Evolutionary conservation across 73 alveolate species (phyloP).

Genomic region (Stentor coeruleus): DNA sequence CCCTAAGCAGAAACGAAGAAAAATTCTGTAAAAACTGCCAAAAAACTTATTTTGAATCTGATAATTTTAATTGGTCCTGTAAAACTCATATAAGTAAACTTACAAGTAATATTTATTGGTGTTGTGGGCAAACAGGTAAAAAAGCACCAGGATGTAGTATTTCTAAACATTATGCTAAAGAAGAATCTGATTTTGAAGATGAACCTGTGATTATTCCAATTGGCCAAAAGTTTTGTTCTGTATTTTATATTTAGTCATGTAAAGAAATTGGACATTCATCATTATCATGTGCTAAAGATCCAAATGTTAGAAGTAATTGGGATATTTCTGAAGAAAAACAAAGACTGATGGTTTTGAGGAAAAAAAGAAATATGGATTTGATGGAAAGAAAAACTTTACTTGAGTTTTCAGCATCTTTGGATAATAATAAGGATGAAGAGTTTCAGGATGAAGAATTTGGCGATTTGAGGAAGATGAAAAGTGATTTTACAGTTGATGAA

Average conservation of each 20-base stretch:
- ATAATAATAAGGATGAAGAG: too few species aligned
- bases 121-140: conserved; percentile 61
- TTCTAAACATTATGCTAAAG: conserved; percentile 64
- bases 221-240: conserved; percentile 20
- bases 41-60: conserved; percentile 52
- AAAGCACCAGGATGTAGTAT: conserved; percentile 61
- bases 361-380: too few species aligned
- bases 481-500: too few species aligned
- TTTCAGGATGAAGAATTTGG: too few species aligned
- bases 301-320: conserved; percentile 29
- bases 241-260: conserved; percentile 37
- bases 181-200: conserved; percentile 61
- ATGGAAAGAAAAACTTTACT: too few species aligned
- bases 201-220: too few species aligned
- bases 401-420: too few species aligned
- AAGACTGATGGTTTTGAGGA: too few species aligned
- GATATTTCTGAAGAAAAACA: conserved; percentile 22
- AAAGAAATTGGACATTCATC: conserved; percentile 41
- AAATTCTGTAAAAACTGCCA: conserved; percentile 60
- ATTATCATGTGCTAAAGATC: conserved; percentile 42
- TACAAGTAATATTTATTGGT: conserved; percentile 64
- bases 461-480: too few species aligned
- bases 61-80: conserved; percentile 68
- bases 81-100: conserved; percentile 53
- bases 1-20: conserved; percentile 19